Percentiles rank a stretch among this genome's conserved stretches.
Evolutionary conservation across 495 filamentous ascomycete species (phyloP).

Genomic region (Penicillium canariense): DNA sequence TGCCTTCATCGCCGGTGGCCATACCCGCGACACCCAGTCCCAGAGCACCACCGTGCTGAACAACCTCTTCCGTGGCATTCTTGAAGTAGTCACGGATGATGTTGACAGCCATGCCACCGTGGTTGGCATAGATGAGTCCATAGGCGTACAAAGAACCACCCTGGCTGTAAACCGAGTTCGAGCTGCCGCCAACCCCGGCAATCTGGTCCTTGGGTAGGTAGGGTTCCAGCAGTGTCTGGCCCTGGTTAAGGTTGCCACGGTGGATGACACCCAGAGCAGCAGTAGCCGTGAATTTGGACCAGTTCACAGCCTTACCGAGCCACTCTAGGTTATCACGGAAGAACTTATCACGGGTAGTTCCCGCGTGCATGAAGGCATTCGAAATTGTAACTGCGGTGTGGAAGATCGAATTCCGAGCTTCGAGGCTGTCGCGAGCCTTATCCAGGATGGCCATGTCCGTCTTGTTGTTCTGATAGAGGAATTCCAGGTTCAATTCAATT

Average conservation of each 20-base stretch:
- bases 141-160: conserved; percentile 95
- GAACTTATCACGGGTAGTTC: conserved; percentile 95
- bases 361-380: conserved; percentile 99
- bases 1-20: conserved; percentile 86
- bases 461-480: conserved; percentile 91
- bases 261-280: conserved; percentile 97
- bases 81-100: conserved; percentile 86
- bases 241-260: conserved; percentile 87
- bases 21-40: conserved; percentile 97
- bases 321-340: conserved; percentile 97
- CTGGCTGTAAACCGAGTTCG: conserved; percentile 89
- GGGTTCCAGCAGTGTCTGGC: conserved; percentile 87
- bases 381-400: conserved; percentile 95
- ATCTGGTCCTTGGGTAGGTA: conserved; percentile 78
- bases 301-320: conserved; percentile 98
- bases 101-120: conserved; percentile 87
- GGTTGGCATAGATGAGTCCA: conserved; percentile 96
- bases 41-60: conserved; percentile 94
- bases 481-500: conserved; percentile 92
- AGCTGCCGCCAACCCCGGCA: conserved; percentile 57
- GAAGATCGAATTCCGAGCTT: conserved; percentile 96
- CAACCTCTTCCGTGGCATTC: conserved; percentile 84
- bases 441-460: conserved; percentile 86
- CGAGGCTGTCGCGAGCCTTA: conserved; percentile 92
- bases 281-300: conserved; percentile 99